Evolutionary conservation across 2,329 filamentous ascomycete species (phyloP), one percentile per base, ranked within the genome.

Genomic region (Alternaria longipes): DNA sequence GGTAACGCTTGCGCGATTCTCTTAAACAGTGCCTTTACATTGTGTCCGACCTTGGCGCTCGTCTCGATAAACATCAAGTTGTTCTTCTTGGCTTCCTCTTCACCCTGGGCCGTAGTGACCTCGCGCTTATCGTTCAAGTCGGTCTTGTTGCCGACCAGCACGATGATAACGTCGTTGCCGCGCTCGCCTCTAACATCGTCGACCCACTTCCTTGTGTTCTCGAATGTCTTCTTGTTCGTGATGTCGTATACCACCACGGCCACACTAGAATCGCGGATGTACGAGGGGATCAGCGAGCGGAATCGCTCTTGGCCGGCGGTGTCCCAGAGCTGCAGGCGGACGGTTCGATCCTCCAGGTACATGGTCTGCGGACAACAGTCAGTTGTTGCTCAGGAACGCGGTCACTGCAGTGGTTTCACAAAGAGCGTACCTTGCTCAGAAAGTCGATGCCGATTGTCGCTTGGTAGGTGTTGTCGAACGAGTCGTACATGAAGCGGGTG

Each of bases 401-500:
- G 8, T n/a, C n/a, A 8, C 26, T 14, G 22, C 16, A 26, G 22
- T 22, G 16, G 30, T 24, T 41, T 12, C 26, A n/a, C 24, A 34
- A 42, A 22, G 12, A 34, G 58, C 69, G 60, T 85, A 92, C 93
- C 90, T 99, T 99, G 76, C 94, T 97, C 70, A 99, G 88, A 79
- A 99, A 99, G 83, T 99, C 95, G 84, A 99, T 99, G 77, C 95
- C 95, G 78, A 99, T 98, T 40, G 95, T 99, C 59, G 95, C 95
- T 83, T 99, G 95, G 84, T 99, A 99, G 86, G 94, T 98, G 83
- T 97, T 97, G 85, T 99, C 95, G 85, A 99, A 99, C 49, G 95
- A 98, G 82, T 99, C 95, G 86, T 99, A 99, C 95, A 99, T 99
- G 86, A 99, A 99, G 68, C 95, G 90, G 69, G 95, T 99, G 80